Conservation (phyloP, 352 stramenopile genomes). For the Elongisporangium prolatum region DNA sequence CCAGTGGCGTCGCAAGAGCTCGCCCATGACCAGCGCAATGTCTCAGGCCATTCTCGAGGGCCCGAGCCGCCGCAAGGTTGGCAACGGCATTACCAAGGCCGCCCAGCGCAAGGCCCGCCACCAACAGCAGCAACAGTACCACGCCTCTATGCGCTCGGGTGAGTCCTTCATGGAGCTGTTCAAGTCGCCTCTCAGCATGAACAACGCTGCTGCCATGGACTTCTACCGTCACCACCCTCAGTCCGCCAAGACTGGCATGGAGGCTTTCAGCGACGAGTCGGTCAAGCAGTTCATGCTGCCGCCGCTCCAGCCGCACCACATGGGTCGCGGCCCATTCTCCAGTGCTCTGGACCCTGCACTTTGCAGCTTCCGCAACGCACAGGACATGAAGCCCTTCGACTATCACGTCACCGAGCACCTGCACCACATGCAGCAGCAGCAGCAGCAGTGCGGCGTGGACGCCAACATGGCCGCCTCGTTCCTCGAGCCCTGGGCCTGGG, state of each 20-base stretch:
- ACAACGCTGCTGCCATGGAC: constrained; percentile 13
- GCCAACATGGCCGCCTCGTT: constrained; percentile 37
- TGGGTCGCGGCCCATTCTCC: constrained; percentile 27
- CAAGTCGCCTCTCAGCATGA: constrained; percentile 33
- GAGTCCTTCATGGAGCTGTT: constrained; percentile 36
- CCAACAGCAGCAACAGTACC: constrained; percentile 18
- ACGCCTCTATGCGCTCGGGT: constrained; percentile 11
- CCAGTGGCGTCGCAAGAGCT: constrained; percentile 68
- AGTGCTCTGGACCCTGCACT: constrained; percentile 15
- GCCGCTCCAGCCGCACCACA: constrained; percentile 34
- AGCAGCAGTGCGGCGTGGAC: constrained; percentile 16
- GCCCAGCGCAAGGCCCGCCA: constrained; percentile 30
- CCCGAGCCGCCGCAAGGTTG: constrained; percentile 24
- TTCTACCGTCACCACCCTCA: constrained; percentile 36
- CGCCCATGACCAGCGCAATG: constrained; percentile 18
- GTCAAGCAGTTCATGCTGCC: constrained; percentile 46
- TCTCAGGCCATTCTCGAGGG: constrained; percentile 7
- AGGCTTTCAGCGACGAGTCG: constrained; percentile 48
- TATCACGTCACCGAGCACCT: constrained; percentile 12
- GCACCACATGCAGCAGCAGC: constrained; percentile 1
- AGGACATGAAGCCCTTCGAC: constrained; percentile 28
- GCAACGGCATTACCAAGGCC: constrained; percentile 44
- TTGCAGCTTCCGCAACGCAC: constrained; percentile 28
- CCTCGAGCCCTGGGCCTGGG: constrained; percentile 63
- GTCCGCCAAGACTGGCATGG: constrained; percentile 43